Evolutionary conservation across 257 asterid genomes (phyloP).

Genomic region (Solanum pimpinellifolium): DNA sequence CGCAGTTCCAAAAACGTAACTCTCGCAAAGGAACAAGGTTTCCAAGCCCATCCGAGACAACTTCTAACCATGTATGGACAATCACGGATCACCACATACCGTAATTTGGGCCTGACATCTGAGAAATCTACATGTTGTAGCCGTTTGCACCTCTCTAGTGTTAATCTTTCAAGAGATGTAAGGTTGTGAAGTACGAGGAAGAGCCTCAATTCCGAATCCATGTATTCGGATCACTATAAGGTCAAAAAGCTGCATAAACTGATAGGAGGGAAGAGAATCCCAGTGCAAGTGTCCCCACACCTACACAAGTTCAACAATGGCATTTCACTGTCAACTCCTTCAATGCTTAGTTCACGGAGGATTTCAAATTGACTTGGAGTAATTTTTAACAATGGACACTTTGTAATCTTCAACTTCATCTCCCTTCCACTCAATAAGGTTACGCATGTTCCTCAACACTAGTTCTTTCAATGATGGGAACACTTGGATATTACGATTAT

Average conservation of each 20-base stretch:
- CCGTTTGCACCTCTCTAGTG: neutral
- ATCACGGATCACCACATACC: neutral
- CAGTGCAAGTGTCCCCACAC: neutral
- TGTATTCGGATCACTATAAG: neutral
- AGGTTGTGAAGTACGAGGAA: neutral
- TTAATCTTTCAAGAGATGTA: neutral
- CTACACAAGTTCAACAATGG: neutral
- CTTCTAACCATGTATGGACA: neutral
- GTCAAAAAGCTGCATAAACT: neutral
- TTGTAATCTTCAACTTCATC: neutral
- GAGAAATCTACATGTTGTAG: neutral
- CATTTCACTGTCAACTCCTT: neutral
- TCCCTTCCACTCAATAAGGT: neutral
- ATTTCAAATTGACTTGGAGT: neutral
- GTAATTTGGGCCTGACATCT: neutral
- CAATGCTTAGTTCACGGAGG: neutral
- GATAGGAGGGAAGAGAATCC: neutral
- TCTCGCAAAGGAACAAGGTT: too few species aligned
- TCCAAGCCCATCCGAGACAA: neutral
- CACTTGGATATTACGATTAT: neutral
- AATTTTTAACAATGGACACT: too few species aligned
- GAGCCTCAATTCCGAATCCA: neutral
- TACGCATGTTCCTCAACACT: neutral
- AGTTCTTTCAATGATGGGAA: neutral
- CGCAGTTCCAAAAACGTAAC: too few species aligned